phyloP scores from a whole-genome alignment of 768 basidiomycete genomes.

The Phanerodontia chrysosporium region DNA sequence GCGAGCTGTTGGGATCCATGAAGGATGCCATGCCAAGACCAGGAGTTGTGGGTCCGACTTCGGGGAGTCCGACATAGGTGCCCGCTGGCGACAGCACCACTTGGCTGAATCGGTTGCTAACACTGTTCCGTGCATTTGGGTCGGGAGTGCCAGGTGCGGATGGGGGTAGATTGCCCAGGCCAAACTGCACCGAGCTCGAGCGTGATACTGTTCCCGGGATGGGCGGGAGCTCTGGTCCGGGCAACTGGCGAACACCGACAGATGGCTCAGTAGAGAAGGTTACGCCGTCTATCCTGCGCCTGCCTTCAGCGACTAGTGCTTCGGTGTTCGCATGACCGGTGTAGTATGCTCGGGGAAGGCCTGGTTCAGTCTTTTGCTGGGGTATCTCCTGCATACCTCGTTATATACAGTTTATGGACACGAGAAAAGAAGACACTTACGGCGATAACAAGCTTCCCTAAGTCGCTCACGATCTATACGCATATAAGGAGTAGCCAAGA shows the following conservation, averaged over 20 bases:
- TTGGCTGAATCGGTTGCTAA: background rate
- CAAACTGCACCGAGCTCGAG: background rate
- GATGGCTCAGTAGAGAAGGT: conserved; percentile 22
- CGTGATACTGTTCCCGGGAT: conserved; percentile 4
- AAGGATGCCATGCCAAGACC: background rate
- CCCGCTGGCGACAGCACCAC: background rate
- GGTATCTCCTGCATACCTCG: conserved; percentile 61
- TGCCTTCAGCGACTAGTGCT: conserved; percentile 58
- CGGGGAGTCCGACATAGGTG: background rate
- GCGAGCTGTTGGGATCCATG: background rate
- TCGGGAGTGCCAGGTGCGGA: background rate
- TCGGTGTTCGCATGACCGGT: conserved; percentile 61
- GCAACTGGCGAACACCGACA: conserved; percentile 13
- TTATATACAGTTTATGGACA: background rate
- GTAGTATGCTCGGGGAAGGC: conserved; percentile 71
- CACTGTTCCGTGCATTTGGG: background rate
- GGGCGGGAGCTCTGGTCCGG: conserved; percentile 15
- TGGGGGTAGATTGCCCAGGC: background rate
- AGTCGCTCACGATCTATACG: conserved; percentile 48
- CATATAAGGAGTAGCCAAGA: background rate
- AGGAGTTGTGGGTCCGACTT: background rate
- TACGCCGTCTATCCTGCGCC: conserved; percentile 51
- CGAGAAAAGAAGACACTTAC: conserved; percentile 12
- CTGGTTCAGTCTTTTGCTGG: conserved; percentile 76
- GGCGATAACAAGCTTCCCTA: conserved; percentile 47